Base-by-base conservation (phyloP, 306 rosid genomes). In the Arachis hypogaea region DNA sequence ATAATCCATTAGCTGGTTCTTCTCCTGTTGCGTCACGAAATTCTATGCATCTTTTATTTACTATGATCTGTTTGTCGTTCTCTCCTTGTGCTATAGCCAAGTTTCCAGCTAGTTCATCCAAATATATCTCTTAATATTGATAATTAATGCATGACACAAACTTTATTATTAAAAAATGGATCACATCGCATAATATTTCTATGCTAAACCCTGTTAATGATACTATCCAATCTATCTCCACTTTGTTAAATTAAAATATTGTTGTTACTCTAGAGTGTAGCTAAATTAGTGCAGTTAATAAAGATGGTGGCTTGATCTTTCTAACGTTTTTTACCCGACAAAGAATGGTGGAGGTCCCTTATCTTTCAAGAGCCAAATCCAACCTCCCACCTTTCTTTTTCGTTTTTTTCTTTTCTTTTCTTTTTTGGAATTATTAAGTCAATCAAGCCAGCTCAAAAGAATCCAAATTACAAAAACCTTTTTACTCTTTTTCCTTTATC, bases 271-370 rank as follows among this genome's bases (percentile, higher is more conserved):
- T 33, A 33, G 38, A 29, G 56, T 10, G 58, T 4, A 29, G 78
- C 57, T 28, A 66, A 66, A 49, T 50, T 46, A 71, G 66, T 61
- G 82, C 68, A 77, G 74, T 72, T 43, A 74, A 78, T 43, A 74
- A 78, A 70, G 78, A 58, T 54, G 78, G 78, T 68, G 9, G 61
- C 59, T 10, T 14, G 46, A 6, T 67, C 16, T 10, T 16, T 38
- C 72, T 3, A 5, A 62, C 63, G 28, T 67, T 4, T 74, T 83
- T 80, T 76, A 28, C 67, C 85, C 85, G 91, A 86, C 91, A 82
- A 79, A 74, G 6, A 59, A 55, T 78, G 80, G 86, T 89, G 93
- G 88, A 83, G 74, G 79, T 63, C 80, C 81, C 77, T 84, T 59
- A 52, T 71, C 77, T 68, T 68, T 80, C 74, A 80, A 71, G 36